Evolutionary conservation across 2,329 filamentous ascomycete species (phyloP), one percentile per base, ranked within the genome.

Genomic region (Thermomyces lanuginosus): DNA sequence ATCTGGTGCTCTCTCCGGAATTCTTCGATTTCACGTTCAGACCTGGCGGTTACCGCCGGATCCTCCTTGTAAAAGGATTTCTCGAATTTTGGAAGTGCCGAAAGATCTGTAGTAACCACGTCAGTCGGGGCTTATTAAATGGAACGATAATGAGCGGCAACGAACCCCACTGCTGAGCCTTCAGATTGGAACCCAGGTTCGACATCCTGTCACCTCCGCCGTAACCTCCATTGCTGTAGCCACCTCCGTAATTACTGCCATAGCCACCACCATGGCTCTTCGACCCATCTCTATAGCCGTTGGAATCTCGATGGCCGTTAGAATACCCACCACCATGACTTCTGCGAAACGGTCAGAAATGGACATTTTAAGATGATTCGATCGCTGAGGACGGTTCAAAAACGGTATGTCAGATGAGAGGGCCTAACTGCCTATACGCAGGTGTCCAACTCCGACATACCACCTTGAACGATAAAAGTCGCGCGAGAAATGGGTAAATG

Each of bases 1-100:
- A 98, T 93, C 47, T 81, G 66, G 46, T 89, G 73, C 48, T 81
- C 72, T 48, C 71, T 72, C 50, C 89, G 79, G 66, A 92, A 98
- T 30, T 74, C 78, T 15, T 84, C 77, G 31, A 98, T 78, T 36
- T 95, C 86, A 30, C 70, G 69, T 21, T 69, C 53, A 8, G 81
- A 73, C 47, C 89, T 80, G 44, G 57, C 64, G 35, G 72, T 58
- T 34, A 98, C 86, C 33, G 72, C 71, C 16, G 76, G 67, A 50
- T 89, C 75, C 60, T 95, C 89, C 64, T 95, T 92, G 71, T 98
- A 98, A 63, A 98, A 98, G 6, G 80, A 84, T 62, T 98, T 98
- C 55, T 98, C 89, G 61, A 98, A 98, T 59, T 95, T 95, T 44
- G 89, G 86, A 23, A 98, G 50, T 5, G 74, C 55, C 46, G 55